These are phyloP conservation scores for Friedmanniomyces simplex DNA, from an alignment of 495 filamentous ascomycete species.

Conservation along the genomic window DNA sequence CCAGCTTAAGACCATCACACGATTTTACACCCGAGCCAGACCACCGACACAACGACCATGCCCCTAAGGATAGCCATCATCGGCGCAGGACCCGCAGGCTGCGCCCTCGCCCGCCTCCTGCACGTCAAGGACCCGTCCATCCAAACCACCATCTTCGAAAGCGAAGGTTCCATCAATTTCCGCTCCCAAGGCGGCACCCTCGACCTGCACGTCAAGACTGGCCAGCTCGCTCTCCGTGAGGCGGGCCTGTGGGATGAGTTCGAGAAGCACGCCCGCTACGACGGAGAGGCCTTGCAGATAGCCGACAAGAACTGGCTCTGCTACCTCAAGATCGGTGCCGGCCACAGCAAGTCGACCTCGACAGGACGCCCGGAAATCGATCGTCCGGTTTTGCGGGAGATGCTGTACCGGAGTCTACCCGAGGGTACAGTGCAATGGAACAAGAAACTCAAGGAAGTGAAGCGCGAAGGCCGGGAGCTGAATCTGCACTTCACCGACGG, in stretches of 20 bases:
- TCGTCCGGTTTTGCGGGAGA: slow-evolving; percentile 32
- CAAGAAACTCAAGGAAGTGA: slow-evolving; percentile 11
- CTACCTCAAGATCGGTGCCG: slow-evolving; percentile 7
- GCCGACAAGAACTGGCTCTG: slow-evolving; percentile 26
- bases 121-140: slow-evolving; percentile 22
- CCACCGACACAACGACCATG: neutral
- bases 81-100: slow-evolving; percentile 43
- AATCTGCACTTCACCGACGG: slow-evolving; percentile 26
- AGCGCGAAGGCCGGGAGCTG: slow-evolving; percentile 2
- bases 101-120: slow-evolving; percentile 46
- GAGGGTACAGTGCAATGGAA: slow-evolving; percentile 26
- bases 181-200: slow-evolving; percentile 40
- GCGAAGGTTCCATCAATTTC: slow-evolving; percentile 16
- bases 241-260: slow-evolving; percentile 43
- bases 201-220: slow-evolving; percentile 44
- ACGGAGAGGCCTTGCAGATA: slow-evolving; percentile 40
- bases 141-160: slow-evolving; percentile 25
- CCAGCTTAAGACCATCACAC: no score
- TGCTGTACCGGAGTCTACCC: slow-evolving; percentile 35
- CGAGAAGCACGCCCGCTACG: slow-evolving; percentile 37
- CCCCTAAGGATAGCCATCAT: slow-evolving; percentile 16
- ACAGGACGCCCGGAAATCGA: slow-evolving; percentile 33
- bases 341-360: neutral
- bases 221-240: slow-evolving; percentile 41
- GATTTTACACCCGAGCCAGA: no score